Evolutionary conservation across 2,329 filamentous ascomycete species (phyloP), one percentile per base, ranked within the genome.

Genomic region (Rutstroemia sydowiana): DNA sequence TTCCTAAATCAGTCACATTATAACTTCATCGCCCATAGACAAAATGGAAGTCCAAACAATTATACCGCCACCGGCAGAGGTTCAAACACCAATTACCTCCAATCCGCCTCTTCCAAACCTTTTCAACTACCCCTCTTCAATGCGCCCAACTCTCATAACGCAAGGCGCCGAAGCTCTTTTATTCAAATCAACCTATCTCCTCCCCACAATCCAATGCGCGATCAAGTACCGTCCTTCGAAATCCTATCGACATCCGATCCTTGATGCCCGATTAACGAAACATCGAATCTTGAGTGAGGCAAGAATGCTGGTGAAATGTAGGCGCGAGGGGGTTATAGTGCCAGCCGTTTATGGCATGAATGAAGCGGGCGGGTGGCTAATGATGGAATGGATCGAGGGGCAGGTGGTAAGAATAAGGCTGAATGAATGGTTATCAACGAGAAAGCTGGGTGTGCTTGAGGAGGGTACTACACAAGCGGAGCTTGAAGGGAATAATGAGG

Each of bases 151-250:
- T 45, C 86, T 95, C 64, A 81, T 97, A 61, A 85, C 88, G 52
- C 93, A 97, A 76, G 93, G 93, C 71, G 93, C 93, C 66, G 93
- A 98, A 79, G 91, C 88, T 55, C 88, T 92, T 59, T 81, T 98
- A 66, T 97, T 95, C 80, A 85, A 83, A 69, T 92, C 88, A 16
- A 84, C 81, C 51, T 95, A 88, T 71, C 83, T 96, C 50, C 68
- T 77, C 1, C 78, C 87, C 36, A 68, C 75, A 52, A 74, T 80
- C 9, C 80, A 85, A 13, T 87, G 84, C 66, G 88, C 92, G 1
- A 81, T 97, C 57, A 98, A 98, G 73, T 84, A 95, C 75, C 88
- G 93, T 0, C 91, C 92, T 0, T 77, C 83, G 23, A 98, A 98
- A 72, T 81, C 87, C 23, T 98, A 95, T 78, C 82, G 93, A 18